phyloP scores from a whole-genome alignment of 225 moss, liverwort and hornwort genomes.

The Thuidium tamariscinum region DNA sequence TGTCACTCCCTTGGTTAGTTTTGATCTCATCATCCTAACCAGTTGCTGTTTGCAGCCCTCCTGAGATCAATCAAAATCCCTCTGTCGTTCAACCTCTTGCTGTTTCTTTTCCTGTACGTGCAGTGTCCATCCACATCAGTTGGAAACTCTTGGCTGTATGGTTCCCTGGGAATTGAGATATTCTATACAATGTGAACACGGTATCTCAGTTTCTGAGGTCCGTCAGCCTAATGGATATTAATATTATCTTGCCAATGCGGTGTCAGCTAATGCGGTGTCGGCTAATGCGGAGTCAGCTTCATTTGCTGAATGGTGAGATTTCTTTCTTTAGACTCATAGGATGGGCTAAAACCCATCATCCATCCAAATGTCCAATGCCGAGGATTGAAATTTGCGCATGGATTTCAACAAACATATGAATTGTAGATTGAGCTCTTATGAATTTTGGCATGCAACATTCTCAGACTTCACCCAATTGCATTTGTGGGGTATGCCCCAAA shows the following conservation, averaged over 20 bases:
- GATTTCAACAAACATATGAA: not conserved
- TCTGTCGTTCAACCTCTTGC: not conserved
- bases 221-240: not conserved
- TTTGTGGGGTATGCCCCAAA: too few relatives aligned
- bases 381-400: too few relatives aligned
- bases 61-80: not conserved
- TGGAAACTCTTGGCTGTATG: not conserved
- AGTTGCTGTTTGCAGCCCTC: not conserved
- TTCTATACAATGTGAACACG: not conserved
- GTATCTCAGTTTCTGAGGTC: too few relatives aligned
- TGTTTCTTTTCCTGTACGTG: not conserved
- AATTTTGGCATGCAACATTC: not conserved
- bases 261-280: not conserved
- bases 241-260: not conserved
- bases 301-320: not conserved
- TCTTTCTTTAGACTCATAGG: not conserved
- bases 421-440: not conserved
- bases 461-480: not conserved
- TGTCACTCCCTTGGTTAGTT: not conserved
- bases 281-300: not conserved
- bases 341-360: not conserved
- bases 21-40: not conserved
- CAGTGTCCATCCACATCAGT: not conserved
- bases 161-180: not conserved
- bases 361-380: not conserved